These are phyloP conservation scores for Saraca asoca DNA, from an alignment of 331 rosid genomes.

Conservation along the genomic window DNA sequence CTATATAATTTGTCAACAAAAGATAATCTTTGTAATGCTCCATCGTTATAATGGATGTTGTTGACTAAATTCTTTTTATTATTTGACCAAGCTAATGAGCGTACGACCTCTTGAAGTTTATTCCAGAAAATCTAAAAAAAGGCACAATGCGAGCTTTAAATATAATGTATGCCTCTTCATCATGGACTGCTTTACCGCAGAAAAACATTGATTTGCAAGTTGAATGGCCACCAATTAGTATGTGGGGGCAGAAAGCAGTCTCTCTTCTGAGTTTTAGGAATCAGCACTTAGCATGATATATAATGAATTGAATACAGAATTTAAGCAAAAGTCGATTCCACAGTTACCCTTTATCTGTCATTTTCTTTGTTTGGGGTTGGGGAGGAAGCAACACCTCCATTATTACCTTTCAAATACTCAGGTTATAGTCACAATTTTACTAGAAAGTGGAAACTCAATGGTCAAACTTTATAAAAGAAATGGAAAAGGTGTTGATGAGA, in stretches of 20 bases:
- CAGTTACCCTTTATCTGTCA: conserved; percentile 31
- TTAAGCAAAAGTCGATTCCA: too few species aligned
- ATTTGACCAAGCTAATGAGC: conserved; percentile 46
- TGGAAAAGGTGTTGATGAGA: conserved; percentile 9
- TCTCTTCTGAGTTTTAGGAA: too few species aligned
- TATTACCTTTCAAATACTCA: conserved; percentile 29
- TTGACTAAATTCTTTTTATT: conserved; percentile 45
- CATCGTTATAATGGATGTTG: conserved; percentile 46
- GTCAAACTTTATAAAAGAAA: conserved; percentile 27
- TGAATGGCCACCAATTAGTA: conserved; percentile 35
- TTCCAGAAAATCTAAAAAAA: conserved; percentile 25
- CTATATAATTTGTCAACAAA: conserved; percentile 49
- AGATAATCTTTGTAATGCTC: conserved; percentile 47
- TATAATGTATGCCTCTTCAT: conserved; percentile 23
- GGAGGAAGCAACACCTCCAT: conserved; percentile 27
- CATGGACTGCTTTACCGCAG: conserved; percentile 27
- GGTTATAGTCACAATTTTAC: conserved; percentile 13
- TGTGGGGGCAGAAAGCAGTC: conserved; percentile 33
- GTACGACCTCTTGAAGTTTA: conserved; percentile 19
- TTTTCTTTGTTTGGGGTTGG: conserved; percentile 30
- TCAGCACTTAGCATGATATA: too few species aligned
- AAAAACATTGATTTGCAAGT: conserved; percentile 32
- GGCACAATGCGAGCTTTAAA: background rate
- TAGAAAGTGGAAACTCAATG: conserved; percentile 13
- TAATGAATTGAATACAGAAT: too few species aligned